Conservation (phyloP, 805 yeast genomes). For the Ogataea paraovalis region DNA sequence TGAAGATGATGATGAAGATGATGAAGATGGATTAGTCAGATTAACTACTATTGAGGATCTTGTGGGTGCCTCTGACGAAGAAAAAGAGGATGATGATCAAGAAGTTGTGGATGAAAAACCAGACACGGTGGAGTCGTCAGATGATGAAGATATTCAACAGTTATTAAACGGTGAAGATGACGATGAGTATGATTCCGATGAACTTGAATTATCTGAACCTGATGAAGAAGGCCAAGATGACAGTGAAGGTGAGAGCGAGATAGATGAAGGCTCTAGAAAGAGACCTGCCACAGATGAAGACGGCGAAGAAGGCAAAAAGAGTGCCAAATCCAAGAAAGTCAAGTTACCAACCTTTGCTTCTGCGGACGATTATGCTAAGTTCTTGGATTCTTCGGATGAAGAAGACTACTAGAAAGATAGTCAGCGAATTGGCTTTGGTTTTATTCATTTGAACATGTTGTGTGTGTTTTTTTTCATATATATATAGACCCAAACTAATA, state of each 20-base stretch:
- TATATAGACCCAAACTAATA: too few species aligned
- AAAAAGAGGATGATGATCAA: conserved; percentile 33
- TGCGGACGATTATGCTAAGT: conserved; percentile 80
- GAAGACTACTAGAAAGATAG: conserved; percentile 12
- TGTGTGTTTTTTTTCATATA: not conserved
- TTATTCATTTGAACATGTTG: too few species aligned
- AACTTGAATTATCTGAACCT: conserved; percentile 26
- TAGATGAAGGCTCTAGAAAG: conserved; percentile 9
- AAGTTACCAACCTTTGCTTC: conserved; percentile 83
- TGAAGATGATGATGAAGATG: conserved; percentile 31
- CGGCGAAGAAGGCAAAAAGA: conserved; percentile 13
- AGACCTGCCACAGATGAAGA: conserved; percentile 17
- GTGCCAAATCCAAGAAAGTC: conserved; percentile 48
- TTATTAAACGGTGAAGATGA: conserved; percentile 21
- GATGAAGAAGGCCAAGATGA: conserved; percentile 16
- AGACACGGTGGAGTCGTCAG: conserved; percentile 19
- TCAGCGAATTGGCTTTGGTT: not conserved
- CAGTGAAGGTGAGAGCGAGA: conserved; percentile 7
- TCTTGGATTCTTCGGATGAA: conserved; percentile 63
- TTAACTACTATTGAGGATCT: conserved; percentile 27
- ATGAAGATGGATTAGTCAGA: conserved; percentile 31
- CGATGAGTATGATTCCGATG: conserved; percentile 24
- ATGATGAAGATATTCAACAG: conserved; percentile 24
- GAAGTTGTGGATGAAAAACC: conserved; percentile 28
- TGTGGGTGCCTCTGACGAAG: conserved; percentile 33